Evolutionary conservation across 495 filamentous ascomycete genomes (phyloP).

Genomic region (Hyaloscypha variabilis): DNA sequence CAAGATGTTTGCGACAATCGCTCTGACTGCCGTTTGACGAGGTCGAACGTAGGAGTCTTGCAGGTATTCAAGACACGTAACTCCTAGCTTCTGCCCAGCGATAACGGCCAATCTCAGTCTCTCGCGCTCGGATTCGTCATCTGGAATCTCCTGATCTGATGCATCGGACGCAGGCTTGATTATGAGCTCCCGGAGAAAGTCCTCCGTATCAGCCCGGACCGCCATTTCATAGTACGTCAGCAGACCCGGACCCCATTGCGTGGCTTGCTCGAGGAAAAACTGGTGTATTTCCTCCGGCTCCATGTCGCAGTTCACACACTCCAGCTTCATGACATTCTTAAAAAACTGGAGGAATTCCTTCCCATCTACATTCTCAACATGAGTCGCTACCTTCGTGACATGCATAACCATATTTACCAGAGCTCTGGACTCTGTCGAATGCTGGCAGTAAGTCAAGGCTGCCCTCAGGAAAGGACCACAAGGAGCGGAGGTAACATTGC

Average conservation of each 20-base stretch:
- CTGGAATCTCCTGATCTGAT: background rate
- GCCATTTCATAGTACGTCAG: slow-evolving; percentile 26
- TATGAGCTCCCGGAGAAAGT: slow-evolving; percentile 22
- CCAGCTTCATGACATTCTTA: slow-evolving; percentile 40
- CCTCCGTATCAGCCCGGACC: slow-evolving; percentile 27
- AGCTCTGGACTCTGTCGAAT: slow-evolving; percentile 39
- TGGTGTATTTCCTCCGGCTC: slow-evolving; percentile 41
- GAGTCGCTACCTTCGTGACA: slow-evolving; percentile 55
- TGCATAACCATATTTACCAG: slow-evolving; percentile 55
- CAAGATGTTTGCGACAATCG: slow-evolving; percentile 41
- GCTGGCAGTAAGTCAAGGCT: slow-evolving; percentile 31
- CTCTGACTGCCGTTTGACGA: slow-evolving; percentile 42
- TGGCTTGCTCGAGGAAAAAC: slow-evolving; percentile 55
- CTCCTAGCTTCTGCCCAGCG: slow-evolving; percentile 40
- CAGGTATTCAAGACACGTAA: slow-evolving; percentile 49
- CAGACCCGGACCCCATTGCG: slow-evolving; percentile 68
- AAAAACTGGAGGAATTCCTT: slow-evolving; percentile 64
- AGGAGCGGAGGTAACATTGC: background rate
- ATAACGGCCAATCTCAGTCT: background rate
- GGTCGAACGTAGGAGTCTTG: slow-evolving; percentile 45
- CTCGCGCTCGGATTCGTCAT: slow-evolving; percentile 2
- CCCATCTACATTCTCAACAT: slow-evolving; percentile 45
- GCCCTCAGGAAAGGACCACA: slow-evolving; percentile 29
- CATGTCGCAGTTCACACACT: slow-evolving; percentile 41
- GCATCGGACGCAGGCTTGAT: background rate